phyloP scores from a whole-genome alignment of 495 filamentous ascomycete species.

The Penicillium coprophilum region DNA sequence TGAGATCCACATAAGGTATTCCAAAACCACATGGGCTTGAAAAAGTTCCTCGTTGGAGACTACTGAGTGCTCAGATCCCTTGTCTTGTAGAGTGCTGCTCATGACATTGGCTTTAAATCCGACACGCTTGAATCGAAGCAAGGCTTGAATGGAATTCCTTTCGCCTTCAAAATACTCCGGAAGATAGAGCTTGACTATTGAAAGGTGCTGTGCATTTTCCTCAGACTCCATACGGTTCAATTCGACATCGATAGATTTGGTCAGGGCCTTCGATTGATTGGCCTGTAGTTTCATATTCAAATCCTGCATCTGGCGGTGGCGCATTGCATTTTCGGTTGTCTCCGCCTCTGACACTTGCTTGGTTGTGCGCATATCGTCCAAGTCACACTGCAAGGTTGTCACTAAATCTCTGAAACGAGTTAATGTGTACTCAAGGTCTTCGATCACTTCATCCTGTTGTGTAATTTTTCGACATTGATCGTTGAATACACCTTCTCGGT shows the following conservation, averaged over 20 bases:
- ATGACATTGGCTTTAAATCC: constrained; percentile 84
- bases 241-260: constrained; percentile 91
- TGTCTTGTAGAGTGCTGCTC: constrained; percentile 75
- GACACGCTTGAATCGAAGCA: constrained; percentile 84
- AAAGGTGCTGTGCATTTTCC: constrained; percentile 83
- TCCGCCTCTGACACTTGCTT: constrained; percentile 91
- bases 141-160: constrained; percentile 75
- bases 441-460: constrained; percentile 70
- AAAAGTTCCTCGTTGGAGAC: constrained; percentile 70
- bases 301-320: constrained; percentile 92
- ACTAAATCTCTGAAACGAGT: constrained; percentile 86
- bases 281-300: constrained; percentile 90
- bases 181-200: constrained; percentile 83
- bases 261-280: constrained; percentile 84
- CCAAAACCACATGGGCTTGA: constrained; percentile 72
- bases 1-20: constrained; percentile 82
- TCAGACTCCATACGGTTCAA: constrained; percentile 83
- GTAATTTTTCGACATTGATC: constrained; percentile 66
- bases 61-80: constrained; percentile 56
- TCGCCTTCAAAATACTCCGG: constrained; percentile 82
- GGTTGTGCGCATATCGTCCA: constrained; percentile 88
- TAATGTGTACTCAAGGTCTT: constrained; percentile 87
- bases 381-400: constrained; percentile 76
- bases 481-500: constrained; percentile 70
- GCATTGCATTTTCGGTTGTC: constrained; percentile 77